These are phyloP conservation scores for Fusarium odoratissimum DNA, from an alignment of 2,329 filamentous ascomycete genomes.

Conservation along the genomic window DNA sequence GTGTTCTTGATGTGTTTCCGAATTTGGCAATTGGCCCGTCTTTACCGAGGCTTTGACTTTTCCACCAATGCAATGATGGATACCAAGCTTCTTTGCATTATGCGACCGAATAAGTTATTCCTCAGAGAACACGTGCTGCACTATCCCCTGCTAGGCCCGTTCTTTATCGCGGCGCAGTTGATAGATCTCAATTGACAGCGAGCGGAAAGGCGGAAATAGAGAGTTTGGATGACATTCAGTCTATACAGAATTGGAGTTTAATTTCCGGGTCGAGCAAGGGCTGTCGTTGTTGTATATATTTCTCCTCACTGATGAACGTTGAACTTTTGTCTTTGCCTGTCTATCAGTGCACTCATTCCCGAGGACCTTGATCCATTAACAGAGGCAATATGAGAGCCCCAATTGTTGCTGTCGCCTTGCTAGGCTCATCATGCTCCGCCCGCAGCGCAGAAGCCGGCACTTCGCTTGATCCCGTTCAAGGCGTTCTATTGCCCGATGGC, in stretches of 20 bases:
- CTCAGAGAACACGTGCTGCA: slow-evolving; percentile 14
- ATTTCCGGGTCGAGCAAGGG: neutral
- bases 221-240: neutral
- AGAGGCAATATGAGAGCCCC: neutral
- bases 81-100: neutral
- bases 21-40: slow-evolving; percentile 14
- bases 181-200: neutral
- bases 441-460: slow-evolving; percentile 19
- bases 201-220: neutral
- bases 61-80: slow-evolving; percentile 17
- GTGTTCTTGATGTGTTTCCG: neutral
- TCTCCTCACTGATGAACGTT: neutral
- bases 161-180: neutral
- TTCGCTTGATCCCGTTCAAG: slow-evolving; percentile 44
- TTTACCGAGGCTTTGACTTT: slow-evolving; percentile 14
- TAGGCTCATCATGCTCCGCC: neutral
- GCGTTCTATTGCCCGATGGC: slow-evolving; percentile 44
- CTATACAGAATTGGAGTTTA: neutral
- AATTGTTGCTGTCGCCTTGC: neutral
- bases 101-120: slow-evolving; percentile 21
- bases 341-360: neutral
- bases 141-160: neutral
- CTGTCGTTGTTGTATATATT: neutral
- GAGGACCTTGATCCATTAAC: neutral
- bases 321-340: no score